A percentile compares a stretch with the other conserved stretches of the same genome.
These are phyloP conservation scores for Bondarzewia mesenterica DNA, from an alignment of 1,284 basidiomycete species.

Conservation along the genomic window DNA sequence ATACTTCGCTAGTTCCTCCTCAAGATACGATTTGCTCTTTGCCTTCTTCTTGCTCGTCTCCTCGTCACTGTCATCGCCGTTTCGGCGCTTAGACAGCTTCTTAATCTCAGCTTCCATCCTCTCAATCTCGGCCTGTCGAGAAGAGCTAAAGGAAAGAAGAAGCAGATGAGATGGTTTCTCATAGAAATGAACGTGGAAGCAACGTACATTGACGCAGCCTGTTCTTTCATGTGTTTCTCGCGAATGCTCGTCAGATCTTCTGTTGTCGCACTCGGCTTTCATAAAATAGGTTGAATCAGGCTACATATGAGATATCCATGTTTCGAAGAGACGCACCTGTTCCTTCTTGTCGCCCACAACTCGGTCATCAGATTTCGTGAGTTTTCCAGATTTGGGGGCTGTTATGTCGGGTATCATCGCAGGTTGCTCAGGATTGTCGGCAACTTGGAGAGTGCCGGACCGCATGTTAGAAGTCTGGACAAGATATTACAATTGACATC, in stretches of 20 bases:
- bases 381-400: constrained; percentile 16
- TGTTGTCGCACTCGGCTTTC: neutral
- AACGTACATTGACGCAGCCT: constrained; percentile 9
- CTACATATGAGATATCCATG: neutral
- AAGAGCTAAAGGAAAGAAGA: constrained; percentile 33
- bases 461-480: neutral
- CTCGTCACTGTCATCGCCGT: constrained; percentile 51
- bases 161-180: neutral
- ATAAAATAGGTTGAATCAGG: neutral
- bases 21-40: constrained; percentile 66
- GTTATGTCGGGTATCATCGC: constrained; percentile 18
- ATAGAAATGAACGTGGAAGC: neutral
- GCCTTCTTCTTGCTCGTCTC: constrained; percentile 48
- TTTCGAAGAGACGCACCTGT: neutral
- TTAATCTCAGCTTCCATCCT: constrained; percentile 85
- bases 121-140: constrained; percentile 73
- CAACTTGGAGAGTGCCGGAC: constrained; percentile 32
- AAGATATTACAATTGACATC: neutral
- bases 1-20: constrained; percentile 78
- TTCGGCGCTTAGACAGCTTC: constrained; percentile 51
- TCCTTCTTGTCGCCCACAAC: constrained; percentile 9
- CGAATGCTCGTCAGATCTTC: constrained; percentile 12
- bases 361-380: constrained; percentile 7
- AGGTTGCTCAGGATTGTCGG: constrained; percentile 32
- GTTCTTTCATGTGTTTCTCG: constrained; percentile 10